phyloP scores from a whole-genome alignment of 768 basidiomycete species.

The Auricularia sp. region DNA sequence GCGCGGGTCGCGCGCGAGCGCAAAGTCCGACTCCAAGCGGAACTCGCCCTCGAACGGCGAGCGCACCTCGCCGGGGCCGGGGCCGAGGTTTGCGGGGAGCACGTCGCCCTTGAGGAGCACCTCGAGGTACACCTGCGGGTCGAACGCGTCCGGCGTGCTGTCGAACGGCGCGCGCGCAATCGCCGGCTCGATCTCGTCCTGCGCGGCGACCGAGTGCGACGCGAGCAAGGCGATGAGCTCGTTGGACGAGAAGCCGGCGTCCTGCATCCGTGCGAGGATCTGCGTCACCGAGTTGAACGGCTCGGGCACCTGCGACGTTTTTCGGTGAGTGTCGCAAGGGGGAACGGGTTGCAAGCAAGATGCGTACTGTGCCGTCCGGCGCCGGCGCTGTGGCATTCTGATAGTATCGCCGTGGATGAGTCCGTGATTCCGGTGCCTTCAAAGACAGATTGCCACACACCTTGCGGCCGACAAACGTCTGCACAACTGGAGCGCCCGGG shows the following conservation, averaged over 20 bases:
- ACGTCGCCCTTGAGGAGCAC: slow-evolving; percentile 17
- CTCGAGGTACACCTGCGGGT: slow-evolving; percentile 17
- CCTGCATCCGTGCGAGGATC: slow-evolving; percentile 18
- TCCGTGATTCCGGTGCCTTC: slow-evolving; percentile 4
- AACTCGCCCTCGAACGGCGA: slow-evolving; percentile 10
- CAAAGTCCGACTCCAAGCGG: slow-evolving; percentile 14
- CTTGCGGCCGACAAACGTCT: slow-evolving; percentile 14
- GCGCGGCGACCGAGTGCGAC: slow-evolving; percentile 15
- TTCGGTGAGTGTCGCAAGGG: too few relatives aligned
- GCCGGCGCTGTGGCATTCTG: slow-evolving; percentile 12
- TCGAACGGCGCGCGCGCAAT: slow-evolving; percentile 11
- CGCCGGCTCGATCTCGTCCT: slow-evolving; percentile 10
- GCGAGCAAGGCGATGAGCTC: slow-evolving; percentile 14
- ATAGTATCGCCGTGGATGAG: slow-evolving; percentile 8
- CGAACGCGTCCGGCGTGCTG: slow-evolving; percentile 13
- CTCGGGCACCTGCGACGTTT: slow-evolving; percentile 7
- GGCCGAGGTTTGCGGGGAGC: slow-evolving; percentile 20
- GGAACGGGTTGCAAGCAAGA: too few relatives aligned
- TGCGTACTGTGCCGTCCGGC: slow-evolving; percentile 6
- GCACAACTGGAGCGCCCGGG: slow-evolving; percentile 16
- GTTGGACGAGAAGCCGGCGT: slow-evolving; percentile 17
- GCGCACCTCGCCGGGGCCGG: neutral
- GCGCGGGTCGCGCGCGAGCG: slow-evolving; percentile 14
- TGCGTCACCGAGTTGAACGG: slow-evolving; percentile 18
- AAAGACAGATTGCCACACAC: too few relatives aligned